Percentiles rank a stretch among this genome's conserved stretches.
These are phyloP conservation scores for Polygonum maritimum DNA, from an alignment of 148 eudicot genomes.

Conservation along the genomic window DNA sequence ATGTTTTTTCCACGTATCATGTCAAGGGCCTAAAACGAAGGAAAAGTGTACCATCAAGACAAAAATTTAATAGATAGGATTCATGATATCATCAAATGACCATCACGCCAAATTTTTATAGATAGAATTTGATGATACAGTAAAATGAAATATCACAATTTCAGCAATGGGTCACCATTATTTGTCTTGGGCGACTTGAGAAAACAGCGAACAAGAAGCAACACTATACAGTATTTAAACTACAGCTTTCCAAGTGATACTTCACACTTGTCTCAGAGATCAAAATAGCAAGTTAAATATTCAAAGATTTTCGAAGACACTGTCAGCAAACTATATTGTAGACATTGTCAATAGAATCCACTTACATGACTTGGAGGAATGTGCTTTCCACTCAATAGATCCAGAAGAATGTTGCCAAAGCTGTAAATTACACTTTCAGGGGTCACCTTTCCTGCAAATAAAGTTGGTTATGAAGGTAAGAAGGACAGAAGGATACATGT, in stretches of 20 bases:
- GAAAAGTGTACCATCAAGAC: background rate
- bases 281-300: background rate
- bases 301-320: background rate
- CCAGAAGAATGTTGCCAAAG: slow-evolving; percentile 13
- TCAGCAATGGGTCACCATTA: background rate
- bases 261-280: background rate
- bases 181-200: background rate
- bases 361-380: slow-evolving; percentile 14
- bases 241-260: background rate
- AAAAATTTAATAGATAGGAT: background rate
- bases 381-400: slow-evolving; percentile 14
- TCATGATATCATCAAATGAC: background rate
- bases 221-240: background rate
- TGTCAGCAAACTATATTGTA: background rate
- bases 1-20: slow-evolving; percentile 17
- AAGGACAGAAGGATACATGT: background rate
- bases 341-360: background rate
- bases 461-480: background rate
- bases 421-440: slow-evolving; percentile 12
- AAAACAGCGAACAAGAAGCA: background rate
- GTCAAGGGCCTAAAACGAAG: slow-evolving; percentile 10
- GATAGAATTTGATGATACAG: background rate
- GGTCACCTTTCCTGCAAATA: slow-evolving; percentile 13
- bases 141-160: background rate
- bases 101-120: background rate